Evolutionary conservation across 306 rosid genomes (phyloP).

Genomic region (Corylus avellana): DNA sequence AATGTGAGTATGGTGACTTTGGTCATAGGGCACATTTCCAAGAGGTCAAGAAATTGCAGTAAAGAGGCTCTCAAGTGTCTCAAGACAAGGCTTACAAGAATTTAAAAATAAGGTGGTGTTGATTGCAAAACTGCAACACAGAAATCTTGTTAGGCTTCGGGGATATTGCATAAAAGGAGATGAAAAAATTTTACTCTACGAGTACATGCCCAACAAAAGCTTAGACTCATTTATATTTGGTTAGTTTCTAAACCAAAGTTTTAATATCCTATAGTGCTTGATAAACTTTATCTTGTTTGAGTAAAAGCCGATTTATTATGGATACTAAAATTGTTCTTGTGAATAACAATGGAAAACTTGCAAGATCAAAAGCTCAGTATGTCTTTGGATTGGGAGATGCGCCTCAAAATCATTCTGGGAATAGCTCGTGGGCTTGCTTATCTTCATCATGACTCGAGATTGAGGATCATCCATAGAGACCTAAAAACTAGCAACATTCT

Average conservation of each 20-base stretch:
- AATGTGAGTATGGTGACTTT: background rate
- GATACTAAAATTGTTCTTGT: background rate
- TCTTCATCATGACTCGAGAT: no score
- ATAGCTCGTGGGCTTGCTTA: no score
- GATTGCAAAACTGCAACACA: constrained; percentile 53
- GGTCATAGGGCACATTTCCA: constrained; percentile 34
- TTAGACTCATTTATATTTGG: constrained; percentile 54
- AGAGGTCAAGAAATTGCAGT: constrained; percentile 42
- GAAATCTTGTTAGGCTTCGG: constrained; percentile 46
- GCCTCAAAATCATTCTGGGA: no score
- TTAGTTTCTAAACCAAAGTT: background rate
- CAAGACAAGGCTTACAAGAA: constrained; percentile 49
- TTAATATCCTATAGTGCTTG: background rate
- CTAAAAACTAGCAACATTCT: no score
- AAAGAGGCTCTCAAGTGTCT: constrained; percentile 50
- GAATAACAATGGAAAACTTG: no score
- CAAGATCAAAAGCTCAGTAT: no score
- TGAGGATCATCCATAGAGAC: no score
- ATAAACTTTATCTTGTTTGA: background rate
- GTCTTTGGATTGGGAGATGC: no score
- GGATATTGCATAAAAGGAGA: constrained; percentile 44
- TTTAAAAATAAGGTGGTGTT: constrained; percentile 47
- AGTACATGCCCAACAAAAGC: constrained; percentile 53
- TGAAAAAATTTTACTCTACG: constrained; percentile 54
- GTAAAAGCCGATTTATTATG: background rate